Base-by-base conservation (phyloP, 2,329 filamentous ascomycete species). In the Rhynchosporium agropyri region DNA sequence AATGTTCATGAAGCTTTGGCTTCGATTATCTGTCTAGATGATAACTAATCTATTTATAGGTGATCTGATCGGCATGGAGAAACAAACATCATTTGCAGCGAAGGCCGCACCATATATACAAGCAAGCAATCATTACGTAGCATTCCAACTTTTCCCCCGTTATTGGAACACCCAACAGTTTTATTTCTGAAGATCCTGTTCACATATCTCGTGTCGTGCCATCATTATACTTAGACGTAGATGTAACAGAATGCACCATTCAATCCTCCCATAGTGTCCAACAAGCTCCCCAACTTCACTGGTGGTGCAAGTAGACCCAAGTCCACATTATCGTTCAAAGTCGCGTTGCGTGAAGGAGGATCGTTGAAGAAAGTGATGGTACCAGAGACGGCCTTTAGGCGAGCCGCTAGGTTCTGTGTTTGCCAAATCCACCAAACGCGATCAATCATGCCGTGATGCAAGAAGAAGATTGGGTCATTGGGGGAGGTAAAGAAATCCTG, bases 351-450 rank as follows among this genome's bases (percentile, higher is more conserved):
- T 42, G 74, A 78, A 0, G 74, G 74, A 0, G 77, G 77, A 15
- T 69, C 68, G 63, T 80, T 75, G 62, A 75, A 69, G 65, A 77
- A 68, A 0, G 77, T 79, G 53, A 78, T 74, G 0, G 78, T 69
- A 3, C 74, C 74, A 74, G 76, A 64, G 28, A 72, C 29, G n/a
- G 66, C 68, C 36, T 65, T 63, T 36, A 65, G 61, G n/a, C 67
- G 65, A 61, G 50, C 76, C 70, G 53, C 71, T 69, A 69, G 77
- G 64, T 80, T 75, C 33, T 79, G 75, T 45, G 77, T 78, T 72
- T 80, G 78, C 79, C 79, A 81, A 63, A 81, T 77, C 70, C 77
- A 80, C 70, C 79, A 80, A 56, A 79, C 72, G 5, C 79, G 73
- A 63, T 81, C 79, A 48, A 81, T 76, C 68, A 78, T 75, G 0